Evolutionary conservation across 2,329 filamentous ascomycete species (phyloP), one percentile per base, ranked within the genome.

Genomic region (Diplodia sapinea): DNA sequence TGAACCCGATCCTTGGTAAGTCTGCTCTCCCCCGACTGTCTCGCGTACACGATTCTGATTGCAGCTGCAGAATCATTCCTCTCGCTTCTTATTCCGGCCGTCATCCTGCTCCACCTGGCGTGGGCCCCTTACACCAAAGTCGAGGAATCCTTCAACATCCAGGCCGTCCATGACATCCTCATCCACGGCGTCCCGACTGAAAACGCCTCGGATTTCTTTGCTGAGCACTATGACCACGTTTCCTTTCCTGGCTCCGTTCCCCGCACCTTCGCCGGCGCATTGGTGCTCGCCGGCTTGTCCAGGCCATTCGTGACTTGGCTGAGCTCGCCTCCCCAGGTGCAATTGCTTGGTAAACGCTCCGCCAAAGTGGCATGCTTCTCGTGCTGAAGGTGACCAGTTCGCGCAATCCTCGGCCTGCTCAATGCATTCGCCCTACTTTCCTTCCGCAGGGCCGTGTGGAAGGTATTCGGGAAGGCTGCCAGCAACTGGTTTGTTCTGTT

Each of bases 141-240:
- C 69, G 95, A 99, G 79, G 95, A 99, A 80, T 98, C 94, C 0
- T 98, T 99, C 86, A 97, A 97, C 78, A 88, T 98, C 68, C 95
- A 99, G 79, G 95, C 95, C 6, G 87, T 89, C 3, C 95, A 98
- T 79, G 95, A 99, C 78, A 90, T 99, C 43, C 79, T 97, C 69
- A 86, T 87, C 47, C 93, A 95, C 77, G 93, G 93, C 29, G 88
- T 92, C 1, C 92, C 92, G 0, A 85, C 82, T 1, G 76, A 79
- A 23, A 82, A 89, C 72, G 77, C 85, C 17, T 75, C 81, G 63
- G 77, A 82, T 13, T 85, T 83, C 49, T 80, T 95, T 17, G 83
- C 83, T 17, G 75, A 82, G 3, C 82, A 87, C 62, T 99, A 96
- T 81, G 95, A 99, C 77, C 95, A 99, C 82, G 88, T 95, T 73